Evolutionary conservation across 768 basidiomycete genomes (phyloP).

Genomic region (Suillus bovinus): DNA sequence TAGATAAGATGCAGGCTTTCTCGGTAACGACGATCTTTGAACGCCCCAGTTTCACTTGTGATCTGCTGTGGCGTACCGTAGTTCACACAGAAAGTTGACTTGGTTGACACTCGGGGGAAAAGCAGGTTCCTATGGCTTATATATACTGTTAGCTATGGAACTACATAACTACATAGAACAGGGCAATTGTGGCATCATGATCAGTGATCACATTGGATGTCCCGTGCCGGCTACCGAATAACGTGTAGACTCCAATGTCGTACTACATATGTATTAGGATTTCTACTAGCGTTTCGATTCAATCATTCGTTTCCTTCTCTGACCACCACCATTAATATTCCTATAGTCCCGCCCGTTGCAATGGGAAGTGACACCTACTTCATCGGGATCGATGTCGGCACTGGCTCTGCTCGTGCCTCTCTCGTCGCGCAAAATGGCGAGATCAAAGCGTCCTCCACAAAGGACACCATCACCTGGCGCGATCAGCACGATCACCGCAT

Average conservation of each 20-base stretch:
- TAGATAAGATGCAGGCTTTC: too few species aligned
- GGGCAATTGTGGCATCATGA: too few species aligned
- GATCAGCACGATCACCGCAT: slow-evolving; percentile 85
- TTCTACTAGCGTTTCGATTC: not conserved
- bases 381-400: slow-evolving; percentile 86
- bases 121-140: too few species aligned
- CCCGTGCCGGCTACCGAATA: not conserved
- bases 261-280: slow-evolving; percentile 1
- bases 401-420: slow-evolving; percentile 89
- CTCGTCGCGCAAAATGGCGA: slow-evolving; percentile 71
- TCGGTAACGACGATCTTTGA: too few species aligned
- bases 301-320: slow-evolving; percentile 5
- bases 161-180: too few species aligned
- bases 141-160: too few species aligned
- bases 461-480: slow-evolving; percentile 84
- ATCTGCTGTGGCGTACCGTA: not conserved
- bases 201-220: not conserved
- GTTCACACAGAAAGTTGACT: too few species aligned
- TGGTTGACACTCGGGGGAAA: too few species aligned
- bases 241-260: not conserved
- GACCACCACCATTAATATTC: not conserved
- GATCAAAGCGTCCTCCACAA: slow-evolving; percentile 76
- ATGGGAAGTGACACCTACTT: slow-evolving; percentile 52
- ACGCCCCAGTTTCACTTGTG: not conserved
- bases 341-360: slow-evolving; percentile 5